phyloP scores from a whole-genome alignment of 2,329 filamentous ascomycete species.

The Diaporthe batatas region DNA sequence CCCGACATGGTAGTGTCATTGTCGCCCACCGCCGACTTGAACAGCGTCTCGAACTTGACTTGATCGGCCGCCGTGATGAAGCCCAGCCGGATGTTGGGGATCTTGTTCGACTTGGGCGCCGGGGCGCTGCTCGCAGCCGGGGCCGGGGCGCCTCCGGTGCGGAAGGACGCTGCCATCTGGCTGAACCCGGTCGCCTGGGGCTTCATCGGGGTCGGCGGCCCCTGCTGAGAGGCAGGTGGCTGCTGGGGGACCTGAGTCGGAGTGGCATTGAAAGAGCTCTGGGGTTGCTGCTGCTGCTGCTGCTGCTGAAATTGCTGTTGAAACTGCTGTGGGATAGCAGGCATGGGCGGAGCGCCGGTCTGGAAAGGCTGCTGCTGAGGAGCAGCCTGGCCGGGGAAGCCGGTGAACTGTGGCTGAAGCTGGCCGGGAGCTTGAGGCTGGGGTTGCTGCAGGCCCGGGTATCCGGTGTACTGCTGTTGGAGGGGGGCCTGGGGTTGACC shows the following conservation, averaged over 20 bases:
- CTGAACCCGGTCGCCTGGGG: conserved; percentile 76
- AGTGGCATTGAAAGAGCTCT: conserved; percentile 60
- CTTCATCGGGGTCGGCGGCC: conserved; percentile 71
- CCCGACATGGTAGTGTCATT: conserved; percentile 88
- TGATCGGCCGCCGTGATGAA: conserved; percentile 97
- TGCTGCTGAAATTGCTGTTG: conserved; percentile 71
- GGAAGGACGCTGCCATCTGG: conserved; percentile 77
- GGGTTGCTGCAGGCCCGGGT: conserved; percentile 66
- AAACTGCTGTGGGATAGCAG: conserved; percentile 70
- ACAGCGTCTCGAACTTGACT: conserved; percentile 96
- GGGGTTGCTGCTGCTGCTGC: conserved; percentile 61
- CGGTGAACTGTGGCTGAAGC: conserved; percentile 77
- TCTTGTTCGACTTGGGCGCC: conserved; percentile 74
- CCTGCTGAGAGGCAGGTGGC: conserved; percentile 62
- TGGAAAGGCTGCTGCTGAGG: conserved; percentile 71
- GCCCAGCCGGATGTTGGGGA: conserved; percentile 92
- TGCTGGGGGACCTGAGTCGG: conserved; percentile 62
- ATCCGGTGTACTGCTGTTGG: conserved; percentile 73
- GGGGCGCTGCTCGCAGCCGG: conserved; percentile 60
- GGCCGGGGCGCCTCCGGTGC: conserved; percentile 61
- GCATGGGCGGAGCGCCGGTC: conserved; percentile 69
- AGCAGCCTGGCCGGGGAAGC: conserved; percentile 64
- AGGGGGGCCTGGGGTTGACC: conserved; percentile 62
- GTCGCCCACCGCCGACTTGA: conserved; percentile 93
- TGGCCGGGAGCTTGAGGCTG: conserved; percentile 69